Base-by-base conservation (phyloP, 768 basidiomycete species). In the Stropharia rugosoannulata region DNA sequence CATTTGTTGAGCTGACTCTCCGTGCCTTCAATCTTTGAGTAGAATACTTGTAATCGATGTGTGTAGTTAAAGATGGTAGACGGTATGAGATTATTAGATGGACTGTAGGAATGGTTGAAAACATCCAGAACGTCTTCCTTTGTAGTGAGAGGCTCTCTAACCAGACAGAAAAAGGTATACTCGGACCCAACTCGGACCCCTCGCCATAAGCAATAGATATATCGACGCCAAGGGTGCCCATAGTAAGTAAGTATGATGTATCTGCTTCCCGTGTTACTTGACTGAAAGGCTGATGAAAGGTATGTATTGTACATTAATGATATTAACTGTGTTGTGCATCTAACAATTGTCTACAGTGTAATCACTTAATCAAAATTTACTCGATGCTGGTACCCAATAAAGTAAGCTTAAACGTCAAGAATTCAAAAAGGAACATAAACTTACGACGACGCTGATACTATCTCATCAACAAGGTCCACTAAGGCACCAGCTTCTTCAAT, bases 391-490 rank as follows among this genome's bases (percentile, higher is more conserved):
- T 32, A 32, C 9, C 1, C 9, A 32, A 32, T 7, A 32, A 32
- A 10, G 6, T 10, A 10, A 32, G 29, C 2, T 32, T 4, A 32
- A 7, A 32, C 9, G 5, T 32, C 2, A 32, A 32, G 29, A 32
- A 32, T 6, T 10, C 29, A 7, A 10, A 32, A 32, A 32, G 29
- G 9, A 32, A 25, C 19, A 5, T n/a, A 15, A 38, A 57, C 55
- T 54, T 45, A 62, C 61, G 51, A 32, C 7, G 57, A 54, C 18
- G 58, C 58, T 5, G 58, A 13, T 1, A 62, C 46, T 1, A 50
- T 62, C 38, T 59, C 39, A 18, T 59, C 46, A 15, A 48, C 27
- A 39, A 62, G 40, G 27, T 29, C 51, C 50, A 59, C 49, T 11
- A 46, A 46, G 1, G 27, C 47, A 38, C 37, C 16, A 32, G 19